Conservation (phyloP, 2,329 filamentous ascomycete species). For the Fusarium chlamydosporum region DNA sequence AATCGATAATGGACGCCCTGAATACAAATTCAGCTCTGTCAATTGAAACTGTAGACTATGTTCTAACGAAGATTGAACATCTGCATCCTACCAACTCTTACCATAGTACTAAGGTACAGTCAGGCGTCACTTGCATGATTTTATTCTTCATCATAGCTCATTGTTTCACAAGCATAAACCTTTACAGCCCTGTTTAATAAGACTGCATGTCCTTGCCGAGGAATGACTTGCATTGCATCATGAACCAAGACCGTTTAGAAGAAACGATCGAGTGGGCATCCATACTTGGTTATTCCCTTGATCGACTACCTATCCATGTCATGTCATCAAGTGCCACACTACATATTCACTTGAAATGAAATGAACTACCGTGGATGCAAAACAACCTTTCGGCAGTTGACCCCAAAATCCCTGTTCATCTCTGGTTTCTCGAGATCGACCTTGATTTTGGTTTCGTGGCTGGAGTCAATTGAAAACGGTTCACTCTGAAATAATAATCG, state of each 20-base stretch:
- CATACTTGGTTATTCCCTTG: constrained; percentile 1
- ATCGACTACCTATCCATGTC: neutral
- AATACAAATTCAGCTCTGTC: too few species aligned
- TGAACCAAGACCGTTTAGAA: neutral
- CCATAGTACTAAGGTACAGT: too few species aligned
- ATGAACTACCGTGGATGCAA: neutral
- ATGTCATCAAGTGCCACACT: constrained; percentile 2
- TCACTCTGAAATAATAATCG: constrained; percentile 3
- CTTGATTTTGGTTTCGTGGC: neutral
- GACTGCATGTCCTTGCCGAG: neutral
- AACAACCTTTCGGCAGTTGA: constrained; percentile 17
- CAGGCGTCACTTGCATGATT: neutral
- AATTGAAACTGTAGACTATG: too few species aligned
- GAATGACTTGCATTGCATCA: neutral
- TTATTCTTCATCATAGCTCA: neutral
- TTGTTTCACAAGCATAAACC: neutral
- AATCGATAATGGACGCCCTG: too few species aligned
- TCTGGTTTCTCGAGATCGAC: neutral
- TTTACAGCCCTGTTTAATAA: neutral
- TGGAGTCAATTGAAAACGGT: constrained; percentile 4
- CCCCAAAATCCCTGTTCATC: neutral
- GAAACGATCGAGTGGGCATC: constrained; percentile 16
- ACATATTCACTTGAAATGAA: too few species aligned
- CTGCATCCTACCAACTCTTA: neutral
- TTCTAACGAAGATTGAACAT: neutral